Base-by-base conservation (phyloP, 305 asterid species). In the Nicotiana rustica region DNA sequence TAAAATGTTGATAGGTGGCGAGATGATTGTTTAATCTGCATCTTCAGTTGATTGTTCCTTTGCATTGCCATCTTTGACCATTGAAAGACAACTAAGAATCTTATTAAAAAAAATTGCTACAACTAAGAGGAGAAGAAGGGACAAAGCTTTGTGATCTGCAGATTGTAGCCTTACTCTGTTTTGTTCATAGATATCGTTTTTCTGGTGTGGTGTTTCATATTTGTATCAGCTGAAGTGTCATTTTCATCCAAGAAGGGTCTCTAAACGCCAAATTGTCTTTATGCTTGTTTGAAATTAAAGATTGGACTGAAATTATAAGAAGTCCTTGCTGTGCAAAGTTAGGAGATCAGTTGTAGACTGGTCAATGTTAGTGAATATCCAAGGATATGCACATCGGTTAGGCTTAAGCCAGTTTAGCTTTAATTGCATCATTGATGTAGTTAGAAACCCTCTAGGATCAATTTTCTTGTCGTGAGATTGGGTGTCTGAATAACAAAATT, bases 301-400 rank as follows among this genome's bases (percentile, higher is more conserved):
- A 49, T 49, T 75, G 64, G 52, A 75, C 25, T 75, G 44, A 75
- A 75, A 21, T 25, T 36, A 47, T 25, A 8, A 49, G 25, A 73
- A 7, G 44, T 75, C 64, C 15, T 75, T 52, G 78, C 49, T 71
- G 64, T 75, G 38, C 13, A 17, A 21, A 47, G 62, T 47, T 73
- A 21, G 41, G 52, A 71, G 35, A 73, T 73, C 18, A 31, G 36
- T 70, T 70, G 12, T 70, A 44, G 57, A 19, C 10, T 38, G 77
- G 15, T 69, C 77, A 41, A 31, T 70, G 59, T 10, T 41, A 38
- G 59, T 70, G 47, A 69, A 41, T 70, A n/a, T 10, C 61, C 61
- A 47, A 13, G 61, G 78, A 47, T 21, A 18, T 75, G 44, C 6
- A 19, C 44, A 75, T 49, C 25, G 15, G 29, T 14, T 6, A 52